Conservation (phyloP, 495 filamentous ascomycete species). For the Tuber aestivum region DNA sequence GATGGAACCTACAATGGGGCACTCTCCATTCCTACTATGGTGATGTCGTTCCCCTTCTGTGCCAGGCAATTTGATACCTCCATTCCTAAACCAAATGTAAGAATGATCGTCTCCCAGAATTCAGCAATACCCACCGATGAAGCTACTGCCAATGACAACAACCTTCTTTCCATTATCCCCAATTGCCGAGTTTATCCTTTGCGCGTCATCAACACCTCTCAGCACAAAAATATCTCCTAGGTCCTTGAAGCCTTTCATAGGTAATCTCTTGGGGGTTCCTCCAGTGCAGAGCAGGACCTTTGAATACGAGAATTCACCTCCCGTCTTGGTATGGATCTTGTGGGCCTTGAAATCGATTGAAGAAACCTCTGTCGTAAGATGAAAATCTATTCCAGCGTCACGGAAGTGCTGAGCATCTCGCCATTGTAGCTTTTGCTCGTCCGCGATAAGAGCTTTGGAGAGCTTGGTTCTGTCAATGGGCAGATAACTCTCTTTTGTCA, state of each 20-base stretch:
- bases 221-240: conserved; percentile 81
- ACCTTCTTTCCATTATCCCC: conserved; percentile 80
- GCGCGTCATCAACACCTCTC: conserved; percentile 64
- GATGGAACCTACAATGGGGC: conserved; percentile 54
- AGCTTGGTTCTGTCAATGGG: conserved; percentile 94
- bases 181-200: conserved; percentile 67
- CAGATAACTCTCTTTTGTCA: conserved; percentile 74
- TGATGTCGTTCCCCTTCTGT: conserved; percentile 67
- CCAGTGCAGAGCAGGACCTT: conserved; percentile 89
- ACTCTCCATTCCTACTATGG: conserved; percentile 89
- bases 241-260: conserved; percentile 77
- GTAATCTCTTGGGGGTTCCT: conserved; percentile 69
- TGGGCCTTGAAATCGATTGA: conserved; percentile 68
- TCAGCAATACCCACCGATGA: conserved; percentile 54
- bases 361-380: conserved; percentile 65
- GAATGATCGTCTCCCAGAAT: not conserved
- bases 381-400: conserved; percentile 61
- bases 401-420: conserved; percentile 71
- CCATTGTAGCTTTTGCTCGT: conserved; percentile 68
- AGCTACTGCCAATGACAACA: conserved; percentile 82
- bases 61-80: conserved; percentile 77
- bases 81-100: conserved; percentile 58
- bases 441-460: conserved; percentile 87
- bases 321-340: conserved; percentile 64
- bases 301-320: conserved; percentile 65